These are phyloP conservation scores for Aureobasidium leucospermi DNA, from an alignment of 2,329 filamentous ascomycete genomes.

Conservation along the genomic window DNA sequence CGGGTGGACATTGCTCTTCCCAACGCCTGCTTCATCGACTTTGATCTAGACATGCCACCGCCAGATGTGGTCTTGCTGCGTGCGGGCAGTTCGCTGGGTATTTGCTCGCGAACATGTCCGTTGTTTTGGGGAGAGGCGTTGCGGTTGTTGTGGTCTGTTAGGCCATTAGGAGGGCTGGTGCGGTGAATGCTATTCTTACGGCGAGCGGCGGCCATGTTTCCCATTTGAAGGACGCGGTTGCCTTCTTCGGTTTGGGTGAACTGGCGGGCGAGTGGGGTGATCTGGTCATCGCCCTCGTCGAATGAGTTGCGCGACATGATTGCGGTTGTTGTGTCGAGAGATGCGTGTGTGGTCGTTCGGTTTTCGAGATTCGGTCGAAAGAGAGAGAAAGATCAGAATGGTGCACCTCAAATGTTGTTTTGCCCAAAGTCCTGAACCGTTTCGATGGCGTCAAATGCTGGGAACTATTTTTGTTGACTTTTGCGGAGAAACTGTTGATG, in stretches of 20 bases:
- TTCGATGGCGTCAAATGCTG: not conserved
- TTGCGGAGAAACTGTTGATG: conserved; percentile 4
- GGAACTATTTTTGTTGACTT: conserved; percentile 1
- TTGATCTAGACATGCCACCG: conserved; percentile 1
- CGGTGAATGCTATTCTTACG: conserved; percentile 12
- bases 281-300: conserved; percentile 9
- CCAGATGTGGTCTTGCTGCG: not conserved
- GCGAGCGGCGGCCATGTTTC: conserved; percentile 3
- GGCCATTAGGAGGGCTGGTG: not conserved
- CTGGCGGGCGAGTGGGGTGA: not conserved
- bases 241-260: conserved; percentile 1
- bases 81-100: not conserved
- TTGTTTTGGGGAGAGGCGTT: not conserved
- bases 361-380: not conserved
- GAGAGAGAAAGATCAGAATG: not conserved
- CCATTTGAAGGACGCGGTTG: not conserved
- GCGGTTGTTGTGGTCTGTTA: not conserved
- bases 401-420: not conserved
- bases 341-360: not conserved
- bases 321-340: not conserved
- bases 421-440: too few relatives aligned
- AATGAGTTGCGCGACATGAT: conserved; percentile 11
- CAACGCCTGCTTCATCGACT: not conserved
- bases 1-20: not conserved
- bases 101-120: not conserved